Percentiles rank a stretch among this genome's conserved stretches.
phyloP scores from a whole-genome alignment of 306 rosid genomes.

The Vigna mungo region DNA sequence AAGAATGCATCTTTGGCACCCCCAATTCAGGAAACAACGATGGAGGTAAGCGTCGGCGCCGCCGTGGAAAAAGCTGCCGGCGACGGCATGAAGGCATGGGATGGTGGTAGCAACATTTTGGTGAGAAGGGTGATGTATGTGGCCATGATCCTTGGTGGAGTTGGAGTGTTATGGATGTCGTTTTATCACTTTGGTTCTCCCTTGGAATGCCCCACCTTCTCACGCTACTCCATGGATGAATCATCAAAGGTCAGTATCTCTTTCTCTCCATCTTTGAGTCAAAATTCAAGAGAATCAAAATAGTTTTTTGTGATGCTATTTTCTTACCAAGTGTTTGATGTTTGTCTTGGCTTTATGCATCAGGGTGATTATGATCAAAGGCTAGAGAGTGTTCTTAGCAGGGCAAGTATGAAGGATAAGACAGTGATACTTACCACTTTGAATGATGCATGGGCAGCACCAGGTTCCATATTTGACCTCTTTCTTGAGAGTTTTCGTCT shows the following conservation, averaged over 20 bases:
- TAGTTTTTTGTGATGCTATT: no score
- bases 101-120: background rate
- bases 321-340: background rate
- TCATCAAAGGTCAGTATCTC: conserved; percentile 33
- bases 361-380: conserved; percentile 36
- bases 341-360: background rate
- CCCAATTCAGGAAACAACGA: conserved; percentile 41
- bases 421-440: conserved; percentile 78
- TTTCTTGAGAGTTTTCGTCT: conserved; percentile 73
- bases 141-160: conserved; percentile 39
- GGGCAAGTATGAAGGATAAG: conserved; percentile 63
- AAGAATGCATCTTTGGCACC: background rate
- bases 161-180: conserved; percentile 43
- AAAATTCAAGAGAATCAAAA: no score
- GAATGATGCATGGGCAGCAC: conserved; percentile 89
- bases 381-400: conserved; percentile 53
- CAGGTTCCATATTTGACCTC: conserved; percentile 72
- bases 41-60: conserved; percentile 15
- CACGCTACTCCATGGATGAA: conserved; percentile 27
- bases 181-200: conserved; percentile 44
- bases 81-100: conserved; percentile 16
- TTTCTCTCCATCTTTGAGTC: background rate
- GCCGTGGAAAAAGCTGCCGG: background rate
- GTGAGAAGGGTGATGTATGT: conserved; percentile 31
- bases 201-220: conserved; percentile 39